These are phyloP conservation scores for Marasmius fiardii DNA, from an alignment of 1,284 basidiomycete species.

Conservation along the genomic window DNA sequence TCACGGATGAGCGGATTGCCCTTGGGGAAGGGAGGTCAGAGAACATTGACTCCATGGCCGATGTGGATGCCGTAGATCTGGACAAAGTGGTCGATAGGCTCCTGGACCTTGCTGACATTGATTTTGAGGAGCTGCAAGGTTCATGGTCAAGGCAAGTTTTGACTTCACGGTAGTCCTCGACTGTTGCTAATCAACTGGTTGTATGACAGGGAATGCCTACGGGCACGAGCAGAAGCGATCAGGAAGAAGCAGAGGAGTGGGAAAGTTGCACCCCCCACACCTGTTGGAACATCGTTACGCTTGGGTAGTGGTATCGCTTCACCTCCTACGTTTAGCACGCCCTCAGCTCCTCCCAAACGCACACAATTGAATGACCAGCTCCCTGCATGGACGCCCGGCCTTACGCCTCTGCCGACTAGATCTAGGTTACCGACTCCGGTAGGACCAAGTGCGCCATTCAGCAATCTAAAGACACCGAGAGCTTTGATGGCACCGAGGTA, in stretches of 20 bases:
- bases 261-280: slow-evolving; percentile 50
- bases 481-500: slow-evolving; percentile 51
- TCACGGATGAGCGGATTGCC: slow-evolving; percentile 63
- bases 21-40: slow-evolving; percentile 27
- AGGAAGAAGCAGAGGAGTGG: slow-evolving; percentile 61
- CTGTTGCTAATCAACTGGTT: slow-evolving; percentile 5
- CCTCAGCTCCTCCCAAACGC: slow-evolving; percentile 22
- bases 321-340: slow-evolving; percentile 19
- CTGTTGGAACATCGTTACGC: slow-evolving; percentile 20
- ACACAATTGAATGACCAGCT: slow-evolving; percentile 5
- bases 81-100: slow-evolving; percentile 58
- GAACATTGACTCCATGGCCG: slow-evolving; percentile 30
- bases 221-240: slow-evolving; percentile 52
- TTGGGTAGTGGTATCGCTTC: background rate
- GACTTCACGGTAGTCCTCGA: slow-evolving; percentile 1
- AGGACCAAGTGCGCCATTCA: slow-evolving; percentile 28
- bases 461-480: slow-evolving; percentile 22
- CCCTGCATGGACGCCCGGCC: slow-evolving; percentile 39
- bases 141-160: slow-evolving; percentile 1
- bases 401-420: slow-evolving; percentile 36
- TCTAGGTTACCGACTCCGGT: slow-evolving; percentile 24
- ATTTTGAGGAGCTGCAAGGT: slow-evolving; percentile 31
- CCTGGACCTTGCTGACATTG: slow-evolving; percentile 43
- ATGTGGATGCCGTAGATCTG: slow-evolving; percentile 46
- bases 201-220: slow-evolving; percentile 45